Evolutionary conservation across 441 rosid genomes (phyloP), one percentile per base, ranked within the genome.

Genomic region (Bruguiera hainesii): DNA sequence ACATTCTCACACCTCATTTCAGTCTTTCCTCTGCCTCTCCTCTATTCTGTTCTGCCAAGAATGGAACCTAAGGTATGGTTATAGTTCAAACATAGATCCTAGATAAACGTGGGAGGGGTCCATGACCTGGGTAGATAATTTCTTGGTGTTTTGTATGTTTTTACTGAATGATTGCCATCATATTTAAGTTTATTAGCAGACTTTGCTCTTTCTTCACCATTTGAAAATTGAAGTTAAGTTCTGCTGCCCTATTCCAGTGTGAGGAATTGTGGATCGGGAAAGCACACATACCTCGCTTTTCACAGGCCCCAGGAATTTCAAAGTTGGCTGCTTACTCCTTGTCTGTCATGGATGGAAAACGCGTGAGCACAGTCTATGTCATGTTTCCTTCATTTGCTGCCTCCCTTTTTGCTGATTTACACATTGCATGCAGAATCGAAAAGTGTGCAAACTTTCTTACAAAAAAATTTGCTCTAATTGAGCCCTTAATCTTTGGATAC

Each of bases 251-350:
- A 39, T 67, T 59, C 18, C 59, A 82, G 91, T 84, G 87, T 46
- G 71, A 82, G 66, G 89, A 81, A 71, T 50, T 84, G 63, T 82
- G 84, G 89, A 20, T 50, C 50, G 85, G 83, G 73, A 86, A 86
- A 73, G 89, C 87, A 42, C 89, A 86, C 71, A 63, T 84, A 67
- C 89, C 89, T 35, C 81, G 84, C 50, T 57, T 83, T 59, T 82
- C 87, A 58, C 84, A 65, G 60, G 77, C 70, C 26, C 79, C 42
- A 63, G 89, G 89, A 65, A 50, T 84, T 37, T 80, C 89, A 8
- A 86, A 80, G 75, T 56, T 81, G 78, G 83, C 80, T 2, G 85
- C 83, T 11, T 86, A 86, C 70, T 79, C 89, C 3, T 57, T 81
- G 53, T 82, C 91, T 72, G 71, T 84, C 3, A 76, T 76, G 80